Evolutionary conservation across 2,329 filamentous ascomycete species (phyloP).

Genomic region (Penicillium concentricum): DNA sequence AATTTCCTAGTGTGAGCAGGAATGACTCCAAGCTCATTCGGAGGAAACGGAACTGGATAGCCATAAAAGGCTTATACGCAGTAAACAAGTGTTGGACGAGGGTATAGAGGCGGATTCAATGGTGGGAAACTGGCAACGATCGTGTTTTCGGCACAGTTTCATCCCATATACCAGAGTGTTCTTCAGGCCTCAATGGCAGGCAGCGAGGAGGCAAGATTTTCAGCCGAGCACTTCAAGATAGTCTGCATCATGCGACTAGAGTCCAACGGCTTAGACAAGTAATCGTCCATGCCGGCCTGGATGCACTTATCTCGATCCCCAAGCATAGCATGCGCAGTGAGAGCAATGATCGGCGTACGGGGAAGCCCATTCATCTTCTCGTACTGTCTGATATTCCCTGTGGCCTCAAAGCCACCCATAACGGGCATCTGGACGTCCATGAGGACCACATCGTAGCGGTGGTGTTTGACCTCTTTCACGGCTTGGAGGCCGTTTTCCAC

Average conservation of each 20-base stretch:
- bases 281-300: constrained; percentile 95
- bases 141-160: neutral
- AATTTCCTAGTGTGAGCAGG: neutral
- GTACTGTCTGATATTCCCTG: constrained; percentile 85
- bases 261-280: constrained; percentile 87
- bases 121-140: neutral
- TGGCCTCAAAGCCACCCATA: constrained; percentile 95
- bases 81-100: too few relatives aligned
- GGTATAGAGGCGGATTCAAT: too few relatives aligned
- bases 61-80: neutral
- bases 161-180: neutral
- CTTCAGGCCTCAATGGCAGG: constrained; percentile 2
- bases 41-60: too few relatives aligned
- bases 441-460: constrained; percentile 86
- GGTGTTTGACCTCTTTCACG: constrained; percentile 68
- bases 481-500: constrained; percentile 82
- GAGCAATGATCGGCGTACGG: constrained; percentile 84
- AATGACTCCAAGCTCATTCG: too few relatives aligned
- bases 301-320: constrained; percentile 94
- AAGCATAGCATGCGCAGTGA: constrained; percentile 94
- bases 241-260: constrained; percentile 76
- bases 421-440: constrained; percentile 99
- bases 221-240: constrained; percentile 19
- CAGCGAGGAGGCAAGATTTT: constrained; percentile 17
- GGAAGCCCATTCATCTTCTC: constrained; percentile 73